Percentiles rank a stretch among this genome's conserved stretches.
These are phyloP conservation scores for Apostasia ramifera DNA, from an alignment of 106 monocot species.

Conservation along the genomic window DNA sequence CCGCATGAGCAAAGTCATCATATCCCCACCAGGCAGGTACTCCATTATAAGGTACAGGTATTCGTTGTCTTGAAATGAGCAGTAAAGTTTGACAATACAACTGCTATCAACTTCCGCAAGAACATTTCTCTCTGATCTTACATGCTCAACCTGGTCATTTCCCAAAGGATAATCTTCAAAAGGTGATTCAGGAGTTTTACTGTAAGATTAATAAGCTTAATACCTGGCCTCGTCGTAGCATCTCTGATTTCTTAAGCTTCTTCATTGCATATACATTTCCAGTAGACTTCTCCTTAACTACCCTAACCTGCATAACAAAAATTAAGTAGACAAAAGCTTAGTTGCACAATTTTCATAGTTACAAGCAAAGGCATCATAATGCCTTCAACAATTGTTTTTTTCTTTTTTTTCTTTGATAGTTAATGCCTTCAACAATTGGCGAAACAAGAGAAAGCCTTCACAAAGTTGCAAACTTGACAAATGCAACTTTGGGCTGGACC, in stretches of 20 bases:
- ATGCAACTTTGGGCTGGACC: too few species aligned
- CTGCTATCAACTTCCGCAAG: constrained; percentile 33
- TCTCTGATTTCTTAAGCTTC: constrained; percentile 50
- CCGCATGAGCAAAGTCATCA: constrained; percentile 96
- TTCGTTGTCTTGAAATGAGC: constrained; percentile 62
- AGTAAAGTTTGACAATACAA: constrained; percentile 39
- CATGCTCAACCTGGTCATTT: constrained; percentile 37
- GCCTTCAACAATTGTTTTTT: too few species aligned
- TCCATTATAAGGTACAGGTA: constrained; percentile 94
- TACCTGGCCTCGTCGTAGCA: constrained; percentile 54
- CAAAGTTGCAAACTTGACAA: too few species aligned
- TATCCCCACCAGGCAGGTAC: constrained; percentile 90
- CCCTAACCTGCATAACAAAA: constrained; percentile 26
- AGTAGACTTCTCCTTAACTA: constrained; percentile 34
- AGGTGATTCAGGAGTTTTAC: not conserved
- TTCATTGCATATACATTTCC: constrained; percentile 44
- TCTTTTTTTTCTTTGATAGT: too few species aligned
- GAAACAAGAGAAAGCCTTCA: too few species aligned
- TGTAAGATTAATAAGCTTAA: not conserved
- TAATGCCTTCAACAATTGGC: too few species aligned
- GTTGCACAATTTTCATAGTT: constrained; percentile 9
- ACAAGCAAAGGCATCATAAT: constrained; percentile 12
- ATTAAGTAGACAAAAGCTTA: not conserved
- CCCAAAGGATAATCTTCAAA: not conserved
- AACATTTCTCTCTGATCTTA: constrained; percentile 43